Base-by-base conservation (phyloP, 345 rosid genomes). In the Adansonia digitata region DNA sequence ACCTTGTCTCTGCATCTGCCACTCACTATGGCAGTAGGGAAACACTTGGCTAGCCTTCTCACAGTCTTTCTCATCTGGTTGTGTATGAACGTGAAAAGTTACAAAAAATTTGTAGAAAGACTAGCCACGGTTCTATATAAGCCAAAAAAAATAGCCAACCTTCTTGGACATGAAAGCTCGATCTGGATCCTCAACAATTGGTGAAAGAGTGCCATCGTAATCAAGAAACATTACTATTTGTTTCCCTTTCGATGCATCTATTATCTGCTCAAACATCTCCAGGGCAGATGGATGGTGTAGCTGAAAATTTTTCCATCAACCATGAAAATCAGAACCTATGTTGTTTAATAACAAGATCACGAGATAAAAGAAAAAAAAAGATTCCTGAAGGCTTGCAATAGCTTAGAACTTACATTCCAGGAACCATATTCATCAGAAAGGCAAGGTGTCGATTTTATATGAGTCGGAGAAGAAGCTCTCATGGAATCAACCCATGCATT, bases 1-100 rank as follows among this genome's bases (percentile, higher is more conserved):
- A 94, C 98, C 97, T 94, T 94, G 86, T 94, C 95, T 62, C 94
- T 86, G 85, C 98, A 88, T 75, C 98, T 91, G 22, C 98, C 98
- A 66, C 90, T 91, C 65, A 94, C 97, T 59, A 94, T 94, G 2
- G 98, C 98, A 9, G 98, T 94, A 11, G 98, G 97, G 75, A 90
- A 94, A 74, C 83, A 85, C 22, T 81, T 83, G 0, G 94, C 97
- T 0, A 86, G 75, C 34, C 79, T 87, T 73, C 83, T 90, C 22
- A 94, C 97, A 1, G 97, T 87, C 72, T 74, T 85, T 81, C 98
- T 92, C 98, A 94, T 94, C 98, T 94, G 77, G 43, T 62, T n/a
- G n/a, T n/a, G 6, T 10, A 57, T n/a, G 11, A n/a, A 67, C 5
- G 22, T 24, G 27, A 20, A 31, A 15, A 18, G 34, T 24, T 51